Evolutionary conservation across 306 rosid genomes (phyloP).

Genomic region (Vigna hirtella): DNA sequence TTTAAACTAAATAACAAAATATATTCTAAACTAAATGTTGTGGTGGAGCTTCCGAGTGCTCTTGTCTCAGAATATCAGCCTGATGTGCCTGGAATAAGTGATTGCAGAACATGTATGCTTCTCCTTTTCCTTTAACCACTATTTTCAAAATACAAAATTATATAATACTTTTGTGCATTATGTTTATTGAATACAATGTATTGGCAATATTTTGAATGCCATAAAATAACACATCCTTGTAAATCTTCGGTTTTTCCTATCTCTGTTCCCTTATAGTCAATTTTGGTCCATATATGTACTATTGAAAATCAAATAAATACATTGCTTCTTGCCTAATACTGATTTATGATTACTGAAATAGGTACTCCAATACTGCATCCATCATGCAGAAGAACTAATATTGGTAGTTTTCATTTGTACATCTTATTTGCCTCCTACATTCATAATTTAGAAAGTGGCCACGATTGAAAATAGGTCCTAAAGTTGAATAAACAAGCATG

Average conservation of each 20-base stretch:
- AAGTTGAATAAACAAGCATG: background rate
- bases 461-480: background rate
- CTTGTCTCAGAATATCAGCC: background rate
- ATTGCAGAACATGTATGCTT: background rate
- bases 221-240: background rate
- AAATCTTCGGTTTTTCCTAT: background rate
- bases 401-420: background rate
- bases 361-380: background rate
- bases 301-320: background rate
- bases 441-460: background rate
- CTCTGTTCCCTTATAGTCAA: background rate
- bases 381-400: background rate
- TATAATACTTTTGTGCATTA: background rate
- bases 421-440: background rate
- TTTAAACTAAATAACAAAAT: no score
- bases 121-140: background rate
- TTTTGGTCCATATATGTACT: background rate
- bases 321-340: background rate
- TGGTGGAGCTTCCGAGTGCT: background rate
- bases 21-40: background rate
- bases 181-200: no score
- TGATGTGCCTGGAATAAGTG: background rate
- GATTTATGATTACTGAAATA: background rate
- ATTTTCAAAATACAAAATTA: no score
- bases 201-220: background rate